Percentiles rank a stretch among this genome's conserved stretches.
phyloP scores from a whole-genome alignment of 805 yeast genomes.

The Metschnikowia aberdeeniae region DNA sequence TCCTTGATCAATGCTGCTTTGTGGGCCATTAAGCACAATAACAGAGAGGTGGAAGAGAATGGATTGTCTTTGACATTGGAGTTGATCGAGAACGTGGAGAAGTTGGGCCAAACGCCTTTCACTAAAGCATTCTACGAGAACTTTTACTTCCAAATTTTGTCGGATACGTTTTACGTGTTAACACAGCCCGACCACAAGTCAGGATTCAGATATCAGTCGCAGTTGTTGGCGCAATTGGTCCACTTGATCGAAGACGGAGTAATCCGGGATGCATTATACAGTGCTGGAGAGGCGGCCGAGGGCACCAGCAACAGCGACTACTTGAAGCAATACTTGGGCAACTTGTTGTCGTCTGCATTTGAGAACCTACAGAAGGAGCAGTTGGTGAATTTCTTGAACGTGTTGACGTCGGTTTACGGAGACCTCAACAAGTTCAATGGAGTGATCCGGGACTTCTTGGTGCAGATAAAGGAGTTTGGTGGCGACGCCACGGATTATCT shows the following conservation, averaged over 20 bases:
- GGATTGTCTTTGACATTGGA: constrained; percentile 85
- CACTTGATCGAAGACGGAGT: constrained; percentile 75
- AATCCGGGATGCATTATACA: constrained; percentile 74
- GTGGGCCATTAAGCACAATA: constrained; percentile 98
- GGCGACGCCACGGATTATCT: constrained; percentile 94
- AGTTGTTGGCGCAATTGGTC: constrained; percentile 76
- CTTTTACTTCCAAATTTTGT: constrained; percentile 81
- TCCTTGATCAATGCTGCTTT: constrained; percentile 87
- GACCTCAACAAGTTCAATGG: constrained; percentile 76
- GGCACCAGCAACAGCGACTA: constrained; percentile 81
- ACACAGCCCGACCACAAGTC: constrained; percentile 98
- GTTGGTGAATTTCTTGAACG: constrained; percentile 74
- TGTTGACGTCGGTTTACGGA: constrained; percentile 66
- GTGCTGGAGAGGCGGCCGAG: constrained; percentile 73
- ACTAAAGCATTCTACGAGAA: constrained; percentile 83
- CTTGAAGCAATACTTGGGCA: constrained; percentile 75
- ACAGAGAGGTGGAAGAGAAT: constrained; percentile 91
- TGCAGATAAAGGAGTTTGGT: constrained; percentile 92
- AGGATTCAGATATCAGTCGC: constrained; percentile 86
- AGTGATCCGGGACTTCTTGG: constrained; percentile 88
- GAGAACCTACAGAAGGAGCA: constrained; percentile 85
- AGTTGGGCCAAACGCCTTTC: constrained; percentile 64
- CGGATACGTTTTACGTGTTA: constrained; percentile 88
- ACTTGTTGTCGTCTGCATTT: constrained; percentile 83
- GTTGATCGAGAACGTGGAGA: constrained; percentile 78